These are phyloP conservation scores for Ophiostoma fasciatum DNA, from an alignment of 2,329 filamentous ascomycete genomes.

Conservation along the genomic window DNA sequence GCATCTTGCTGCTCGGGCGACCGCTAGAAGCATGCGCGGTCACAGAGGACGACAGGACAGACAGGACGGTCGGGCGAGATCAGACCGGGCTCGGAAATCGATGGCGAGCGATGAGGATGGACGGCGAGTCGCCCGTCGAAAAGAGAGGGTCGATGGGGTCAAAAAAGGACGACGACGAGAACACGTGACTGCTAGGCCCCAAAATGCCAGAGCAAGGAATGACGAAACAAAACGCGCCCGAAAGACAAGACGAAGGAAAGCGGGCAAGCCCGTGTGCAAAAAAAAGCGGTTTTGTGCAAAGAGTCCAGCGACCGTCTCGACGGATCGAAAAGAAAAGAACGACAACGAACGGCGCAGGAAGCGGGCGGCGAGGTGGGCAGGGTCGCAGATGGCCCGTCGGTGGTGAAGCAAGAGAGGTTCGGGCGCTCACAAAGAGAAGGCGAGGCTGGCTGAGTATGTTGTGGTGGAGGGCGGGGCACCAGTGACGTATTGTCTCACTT, in stretches of 20 bases:
- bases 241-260: background rate
- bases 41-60: background rate
- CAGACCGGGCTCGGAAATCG: too few species aligned
- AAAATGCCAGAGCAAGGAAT: too few species aligned
- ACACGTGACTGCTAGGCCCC: too few species aligned
- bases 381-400: background rate
- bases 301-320: background rate
- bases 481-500: conserved; percentile 9
- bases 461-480: conserved; percentile 5
- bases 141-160: background rate
- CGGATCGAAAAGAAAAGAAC: background rate
- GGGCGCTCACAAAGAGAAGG: background rate
- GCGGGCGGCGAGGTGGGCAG: conserved; percentile 1
- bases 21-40: conserved; percentile 9
- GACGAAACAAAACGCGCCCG: too few species aligned
- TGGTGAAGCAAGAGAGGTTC: background rate
- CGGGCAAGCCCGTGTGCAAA: background rate
- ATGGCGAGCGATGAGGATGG: too few species aligned
- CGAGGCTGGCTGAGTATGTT: conserved; percentile 7
- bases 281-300: too few species aligned
- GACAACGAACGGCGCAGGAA: too few species aligned
- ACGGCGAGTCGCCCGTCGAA: background rate
- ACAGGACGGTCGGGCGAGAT: too few species aligned
- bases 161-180: too few species aligned
- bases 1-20: conserved; percentile 27